phyloP scores from a whole-genome alignment of 192 early-diverging fungal genomes.

The Physocladia obscura region DNA sequence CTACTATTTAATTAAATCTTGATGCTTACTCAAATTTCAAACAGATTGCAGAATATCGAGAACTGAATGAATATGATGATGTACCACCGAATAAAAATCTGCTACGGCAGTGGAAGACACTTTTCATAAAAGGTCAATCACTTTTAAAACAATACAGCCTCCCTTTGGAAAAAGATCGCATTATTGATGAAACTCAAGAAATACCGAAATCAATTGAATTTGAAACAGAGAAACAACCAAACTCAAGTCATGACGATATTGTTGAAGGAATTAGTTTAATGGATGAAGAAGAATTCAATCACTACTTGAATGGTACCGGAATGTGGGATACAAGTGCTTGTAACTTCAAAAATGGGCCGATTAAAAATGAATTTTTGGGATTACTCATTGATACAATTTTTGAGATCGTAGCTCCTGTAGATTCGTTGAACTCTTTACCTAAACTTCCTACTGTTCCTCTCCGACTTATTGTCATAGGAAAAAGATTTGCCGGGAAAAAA shows the following conservation, averaged over 20 bases:
- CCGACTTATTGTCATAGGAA: constrained; percentile 51
- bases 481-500: constrained; percentile 53
- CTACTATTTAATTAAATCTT: not conserved
- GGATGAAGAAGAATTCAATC: constrained; percentile 54
- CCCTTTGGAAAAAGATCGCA: constrained; percentile 40
- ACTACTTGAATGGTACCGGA: constrained; percentile 51
- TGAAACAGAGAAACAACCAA: not conserved
- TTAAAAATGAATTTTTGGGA: constrained; percentile 45
- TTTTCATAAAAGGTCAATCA: constrained; percentile 48
- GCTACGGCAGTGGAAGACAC: constrained; percentile 57
- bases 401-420: constrained; percentile 46
- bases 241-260: constrained; percentile 3
- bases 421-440: constrained; percentile 28
- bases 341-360: constrained; percentile 9
- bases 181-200: not conserved
- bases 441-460: constrained; percentile 52
- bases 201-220: not conserved
- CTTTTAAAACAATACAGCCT: constrained; percentile 39
- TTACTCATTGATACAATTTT: constrained; percentile 44
- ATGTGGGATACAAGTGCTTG: constrained; percentile 40
- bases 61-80: constrained; percentile 52
- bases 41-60: constrained; percentile 53
- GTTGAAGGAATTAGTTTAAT: constrained; percentile 44
- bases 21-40: constrained; percentile 4
- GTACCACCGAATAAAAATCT: constrained; percentile 41